Base-by-base conservation (phyloP, 1,284 basidiomycete species). In the Cutaneotrichosporon sp. region DNA sequence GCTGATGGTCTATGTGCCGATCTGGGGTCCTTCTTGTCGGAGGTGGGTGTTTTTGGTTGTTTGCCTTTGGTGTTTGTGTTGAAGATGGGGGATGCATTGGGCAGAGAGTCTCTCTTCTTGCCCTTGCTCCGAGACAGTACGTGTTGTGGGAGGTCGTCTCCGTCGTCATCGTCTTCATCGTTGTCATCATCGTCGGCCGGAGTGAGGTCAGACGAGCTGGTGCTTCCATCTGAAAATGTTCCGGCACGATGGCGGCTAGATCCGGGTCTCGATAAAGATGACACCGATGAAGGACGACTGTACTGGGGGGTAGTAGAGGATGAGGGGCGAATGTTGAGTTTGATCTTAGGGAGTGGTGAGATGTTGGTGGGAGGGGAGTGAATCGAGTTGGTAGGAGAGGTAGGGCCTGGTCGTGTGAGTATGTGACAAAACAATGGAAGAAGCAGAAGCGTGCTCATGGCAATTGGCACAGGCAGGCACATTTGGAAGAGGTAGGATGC, bases 341-440 rank as follows among this genome's bases (percentile, higher is more conserved):
- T 58, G 35, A 61, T 61, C 32, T 54, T 58, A 4, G 59, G 56
- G 10, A 61, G 49, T 20, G 56, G 49, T 22, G 56, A 49, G 16
- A 49, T 37, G 14, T 31, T 19, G 27, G 49, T 39, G 5, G 54
- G 50, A 32, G 59, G 54, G 4, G 54, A 54, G 45, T 59, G 52
- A 26, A 44, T 47, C 5, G 55, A 52, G 20, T 48, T 25, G 29
- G 59, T 17, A 31, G 58, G 58, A 49, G 58, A 60, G 54, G 58
- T 39, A 24, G 58, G 51, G 58, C 49, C 58, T 60, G 51, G 59
- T 60, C 59, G 59, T 48, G 59, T 60, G 59, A 60, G 58, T 52
- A 31, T 25, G 16, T 5, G 35, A 46, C 35, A 31, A 34, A 41
- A 24, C 38, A 25, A 33, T 9, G 19, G 27, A n/a, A 50, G 25